Conservation (phyloP, 768 basidiomycete genomes). For the Naematelia encephala region DNA sequence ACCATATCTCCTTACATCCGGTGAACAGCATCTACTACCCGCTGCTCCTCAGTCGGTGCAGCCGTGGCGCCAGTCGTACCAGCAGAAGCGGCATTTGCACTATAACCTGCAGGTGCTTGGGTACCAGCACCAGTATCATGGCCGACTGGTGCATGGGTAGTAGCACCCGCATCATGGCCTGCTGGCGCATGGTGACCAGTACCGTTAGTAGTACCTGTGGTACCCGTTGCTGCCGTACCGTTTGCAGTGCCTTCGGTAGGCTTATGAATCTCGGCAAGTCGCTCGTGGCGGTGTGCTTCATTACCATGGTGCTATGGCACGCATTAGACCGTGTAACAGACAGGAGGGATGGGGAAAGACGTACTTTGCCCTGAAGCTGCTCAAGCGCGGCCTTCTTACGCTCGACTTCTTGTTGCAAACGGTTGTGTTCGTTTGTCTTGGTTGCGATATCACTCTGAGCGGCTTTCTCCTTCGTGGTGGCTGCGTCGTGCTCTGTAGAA, state of each 20-base stretch:
- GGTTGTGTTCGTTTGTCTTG: constrained; percentile 23
- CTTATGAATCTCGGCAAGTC: not conserved
- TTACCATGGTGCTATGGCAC: not conserved
- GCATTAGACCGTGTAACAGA: no score
- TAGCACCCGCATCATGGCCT: not conserved
- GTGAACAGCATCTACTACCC: not conserved
- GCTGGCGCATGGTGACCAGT: no score
- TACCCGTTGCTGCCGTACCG: no score
- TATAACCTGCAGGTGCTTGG: no score
- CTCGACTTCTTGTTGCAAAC: constrained; percentile 29
- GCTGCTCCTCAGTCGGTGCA: no score
- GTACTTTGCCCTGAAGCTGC: not conserved
- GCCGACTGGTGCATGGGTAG: no score
- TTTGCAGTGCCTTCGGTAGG: not conserved
- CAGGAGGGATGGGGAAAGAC: no score
- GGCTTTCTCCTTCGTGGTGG: constrained; percentile 17
- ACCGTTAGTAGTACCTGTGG: no score
- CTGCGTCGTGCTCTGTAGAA: constrained; percentile 12
- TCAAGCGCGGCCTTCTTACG: constrained; percentile 34
- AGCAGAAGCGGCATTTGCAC: not conserved
- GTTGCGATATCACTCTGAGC: constrained; percentile 10
- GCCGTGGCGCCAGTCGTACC: not conserved
- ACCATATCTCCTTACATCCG: not conserved
- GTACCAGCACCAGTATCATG: not conserved
- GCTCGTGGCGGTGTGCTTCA: not conserved